Conservation (phyloP, 192 early-diverging fungal genomes). For the Linnemannia zychae region DNA sequence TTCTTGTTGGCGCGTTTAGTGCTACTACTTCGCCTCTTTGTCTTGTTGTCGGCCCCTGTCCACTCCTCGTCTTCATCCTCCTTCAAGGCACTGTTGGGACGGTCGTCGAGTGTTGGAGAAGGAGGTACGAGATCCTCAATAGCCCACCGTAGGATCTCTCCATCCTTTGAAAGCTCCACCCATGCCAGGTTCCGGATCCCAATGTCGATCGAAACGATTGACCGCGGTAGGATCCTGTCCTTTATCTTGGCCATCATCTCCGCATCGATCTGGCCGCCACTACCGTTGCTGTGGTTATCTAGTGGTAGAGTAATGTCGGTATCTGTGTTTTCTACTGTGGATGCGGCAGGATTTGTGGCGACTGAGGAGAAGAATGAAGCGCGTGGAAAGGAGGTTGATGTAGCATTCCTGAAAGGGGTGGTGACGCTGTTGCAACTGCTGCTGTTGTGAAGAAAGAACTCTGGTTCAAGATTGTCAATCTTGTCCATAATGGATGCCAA, state of each 20-base stretch:
- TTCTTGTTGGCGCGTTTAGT: neutral
- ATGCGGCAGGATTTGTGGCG: neutral
- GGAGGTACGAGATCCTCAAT: slow-evolving; percentile 42
- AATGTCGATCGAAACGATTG: slow-evolving; percentile 63
- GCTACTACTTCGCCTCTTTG: neutral
- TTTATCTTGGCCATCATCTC: slow-evolving; percentile 16
- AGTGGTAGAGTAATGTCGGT: neutral
- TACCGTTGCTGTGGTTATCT: neutral
- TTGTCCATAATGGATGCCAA: slow-evolving; percentile 12
- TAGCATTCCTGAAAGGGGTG: neutral
- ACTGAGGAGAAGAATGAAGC: neutral
- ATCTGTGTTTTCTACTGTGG: neutral
- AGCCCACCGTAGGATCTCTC: slow-evolving; percentile 55
- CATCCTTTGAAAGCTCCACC: slow-evolving; percentile 53
- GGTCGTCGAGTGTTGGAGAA: neutral
- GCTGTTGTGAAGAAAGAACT: neutral
- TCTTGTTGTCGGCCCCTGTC: neutral
- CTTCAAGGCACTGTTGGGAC: neutral
- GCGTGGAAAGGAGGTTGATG: neutral
- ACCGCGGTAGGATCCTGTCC: slow-evolving; percentile 21
- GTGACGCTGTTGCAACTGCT: neutral
- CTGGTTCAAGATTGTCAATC: slow-evolving; percentile 5
- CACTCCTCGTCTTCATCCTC: slow-evolving; percentile 9
- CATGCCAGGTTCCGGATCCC: slow-evolving; percentile 67
- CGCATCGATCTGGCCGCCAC: neutral